Base-by-base conservation (phyloP, 371 early-diverging fungal species). In the Rhizopus microsporus region DNA sequence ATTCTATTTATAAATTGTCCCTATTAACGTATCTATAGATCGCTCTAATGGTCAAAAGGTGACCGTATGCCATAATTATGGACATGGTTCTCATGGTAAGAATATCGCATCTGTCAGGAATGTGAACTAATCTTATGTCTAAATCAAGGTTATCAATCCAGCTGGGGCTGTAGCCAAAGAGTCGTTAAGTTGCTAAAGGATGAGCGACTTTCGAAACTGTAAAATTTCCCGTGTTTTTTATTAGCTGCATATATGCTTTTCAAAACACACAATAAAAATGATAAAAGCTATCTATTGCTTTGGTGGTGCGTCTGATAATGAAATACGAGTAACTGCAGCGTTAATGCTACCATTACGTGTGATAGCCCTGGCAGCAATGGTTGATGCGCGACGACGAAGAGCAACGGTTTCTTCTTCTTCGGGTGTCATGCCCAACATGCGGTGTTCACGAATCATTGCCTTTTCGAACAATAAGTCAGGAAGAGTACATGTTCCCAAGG, bases 401-500 rank as follows among this genome's bases (percentile, higher is more conserved):
- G 44, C 35, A 8, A 52, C 57, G 2, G 37, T 33, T 37, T 62
- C 59, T 16, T 62, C 56, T 45, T 67, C 67, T 59, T 67, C 67
- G 1, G 63, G 67, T 9, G 59, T 62, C 32, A 56, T 30, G 17
- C 62, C 62, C 17, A 62, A n/a, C 63, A 70, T 61, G 43, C 57
- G 65, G n/a, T 69, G 64, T 54, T 74, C 71, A 17, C 70, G 63
- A 37, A 61, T 60, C 51, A 77, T 57, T 0, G 75, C 62, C 49
- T 69, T 69, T 56, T 69, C 75, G 56, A 90, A 89, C 43, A 90
- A 80, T 42, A 75, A 57, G 47, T 90, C 89, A 3, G 96, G 96
- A 38, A 83, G 80, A 43, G 91, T 90, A 53, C 93, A 84, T 4
- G 89, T 82, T 6, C 95, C 96, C 32, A 97, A 68, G 0, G 93